Evolutionary conservation across 805 yeast species (phyloP), one percentile per base, ranked within the genome.

Genomic region (Yamadazyma philogaea): DNA sequence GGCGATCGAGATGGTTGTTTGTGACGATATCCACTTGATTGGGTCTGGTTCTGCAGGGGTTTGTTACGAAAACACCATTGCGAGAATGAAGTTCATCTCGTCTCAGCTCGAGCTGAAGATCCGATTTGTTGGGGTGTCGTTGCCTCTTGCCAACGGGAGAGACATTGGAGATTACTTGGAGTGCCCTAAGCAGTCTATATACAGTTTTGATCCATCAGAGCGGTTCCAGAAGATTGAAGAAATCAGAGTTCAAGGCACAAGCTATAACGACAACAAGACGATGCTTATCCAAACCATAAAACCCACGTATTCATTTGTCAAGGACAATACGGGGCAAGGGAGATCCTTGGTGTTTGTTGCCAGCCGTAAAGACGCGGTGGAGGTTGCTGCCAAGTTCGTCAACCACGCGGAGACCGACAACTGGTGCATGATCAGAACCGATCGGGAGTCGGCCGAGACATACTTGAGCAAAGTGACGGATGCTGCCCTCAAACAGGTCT

Each of bases 91-190:
- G 46, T 79, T 84, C 47, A 78, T 89, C 59, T 68, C 81, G 0
- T 70, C 77, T 1, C 93, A 87, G 50, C 56, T 82, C n/a, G 84
- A 81, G 26, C 68, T 63, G 2, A 49, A 42, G 2, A 57, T 68
- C 1, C 65, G 98, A 49, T 60, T 89, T 19, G 76, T 91, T n/a
- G 90, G 79, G 0, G 64, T 91, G 18, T 72, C 86, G 0, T 71
- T 79, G 0, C 79, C 95, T 1, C 59, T 91, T 30, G 79, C 93
- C 0, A 85, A 82, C 55, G 86, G 84, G 3, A 72, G 78, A 39
- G 96, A 87, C 49, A 62, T 90, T 44, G 91, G 86, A 1, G 87
- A 83, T 41, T 93, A 98, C 96, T 61, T 93, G 21, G 95, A 93
- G 2, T 82, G 84, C 19, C 52, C 73, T 1, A 82, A 79, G 52